Conservation (phyloP, 2,329 filamentous ascomycete genomes). For the Dothideomycetidae sp. region DNA sequence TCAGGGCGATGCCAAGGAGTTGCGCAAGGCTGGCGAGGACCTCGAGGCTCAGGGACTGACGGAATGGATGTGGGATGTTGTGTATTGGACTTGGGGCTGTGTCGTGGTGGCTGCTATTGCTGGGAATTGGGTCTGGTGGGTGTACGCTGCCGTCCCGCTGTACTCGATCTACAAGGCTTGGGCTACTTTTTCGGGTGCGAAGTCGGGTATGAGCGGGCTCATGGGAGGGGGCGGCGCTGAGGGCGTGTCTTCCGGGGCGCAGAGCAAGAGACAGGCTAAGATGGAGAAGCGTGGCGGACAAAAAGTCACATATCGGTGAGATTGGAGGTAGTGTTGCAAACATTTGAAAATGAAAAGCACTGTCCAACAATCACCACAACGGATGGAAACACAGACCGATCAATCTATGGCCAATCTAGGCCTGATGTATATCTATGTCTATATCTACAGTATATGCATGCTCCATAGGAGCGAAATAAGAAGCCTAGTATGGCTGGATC, state of each 20-base stretch:
- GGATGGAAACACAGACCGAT: neutral
- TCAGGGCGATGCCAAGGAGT: constrained; percentile 39
- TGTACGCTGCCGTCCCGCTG: constrained; percentile 37
- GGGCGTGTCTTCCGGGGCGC: constrained; percentile 13
- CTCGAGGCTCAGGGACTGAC: constrained; percentile 76
- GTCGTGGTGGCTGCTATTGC: constrained; percentile 57
- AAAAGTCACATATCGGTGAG: constrained; percentile 32
- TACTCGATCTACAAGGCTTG: constrained; percentile 33
- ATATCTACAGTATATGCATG: neutral
- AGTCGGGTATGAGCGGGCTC: constrained; percentile 28
- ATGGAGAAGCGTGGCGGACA: constrained; percentile 39
- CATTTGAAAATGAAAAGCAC: too few species aligned
- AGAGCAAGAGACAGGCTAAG: constrained; percentile 37
- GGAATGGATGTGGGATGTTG: constrained; percentile 94
- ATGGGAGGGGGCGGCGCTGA: constrained; percentile 23
- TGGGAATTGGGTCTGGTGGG: constrained; percentile 66
- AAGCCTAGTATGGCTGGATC: too few species aligned
- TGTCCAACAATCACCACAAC: too few species aligned
- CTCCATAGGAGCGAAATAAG: too few species aligned
- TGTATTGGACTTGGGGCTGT: constrained; percentile 86
- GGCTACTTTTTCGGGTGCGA: constrained; percentile 32
- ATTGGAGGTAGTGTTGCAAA: too few species aligned
- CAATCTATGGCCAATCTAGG: too few species aligned
- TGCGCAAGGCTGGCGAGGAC: constrained; percentile 72
- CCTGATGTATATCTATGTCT: neutral